Base-by-base conservation (phyloP, 805 yeast species). In the Clavispora santaluciae region DNA sequence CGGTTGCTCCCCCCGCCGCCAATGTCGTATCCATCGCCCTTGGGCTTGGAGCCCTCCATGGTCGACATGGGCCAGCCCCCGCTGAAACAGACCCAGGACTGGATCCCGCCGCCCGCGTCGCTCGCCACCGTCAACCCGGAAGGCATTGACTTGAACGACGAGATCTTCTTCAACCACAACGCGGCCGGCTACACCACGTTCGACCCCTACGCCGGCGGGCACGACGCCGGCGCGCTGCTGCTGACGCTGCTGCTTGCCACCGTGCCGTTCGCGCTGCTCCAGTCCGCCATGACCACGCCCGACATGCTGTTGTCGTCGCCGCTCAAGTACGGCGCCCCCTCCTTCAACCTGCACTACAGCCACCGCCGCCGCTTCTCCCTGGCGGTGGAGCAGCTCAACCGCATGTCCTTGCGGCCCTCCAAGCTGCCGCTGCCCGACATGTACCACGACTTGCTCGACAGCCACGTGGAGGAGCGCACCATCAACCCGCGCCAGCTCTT, bases 401-500 rank as follows among this genome's bases (percentile, higher is more conserved):
- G 55, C 22, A 48, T 59, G 44, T 41, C 59, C 21, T 46, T 59
- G 40, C 43, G 28, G 28, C 33, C 39, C 30, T 48, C 46, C 40
- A 44, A 43, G 20, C 50, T 50, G 39, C 56, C 56, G 17, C 44
- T 53, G 23, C 56, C 58, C 8, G 47, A 39, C 22, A 18, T 23
- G 6, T 34, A 36, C 22, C 25, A 22, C 12, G 39, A 20, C 21
- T 13, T 39, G 11, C n/a, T 28, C 2, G 41, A 34, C 9, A 23
- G 26, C 5, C 30, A 28, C 18, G 17, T 24, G 22, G 56, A 53
- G 36, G 57, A 55, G 28, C 46, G 57, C 31, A 64, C 70, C 10
- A 57, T 64, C 33, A 63, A 64, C 43, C 70, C 70, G 3, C 50
- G 56, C 28, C 61, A 64, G 40, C 46, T 64, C 3, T 30, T 47